Evolutionary conservation across 2,329 filamentous ascomycete genomes (phyloP), one percentile per base, ranked within the genome.

Genomic region (Waltergamsia citrina): DNA sequence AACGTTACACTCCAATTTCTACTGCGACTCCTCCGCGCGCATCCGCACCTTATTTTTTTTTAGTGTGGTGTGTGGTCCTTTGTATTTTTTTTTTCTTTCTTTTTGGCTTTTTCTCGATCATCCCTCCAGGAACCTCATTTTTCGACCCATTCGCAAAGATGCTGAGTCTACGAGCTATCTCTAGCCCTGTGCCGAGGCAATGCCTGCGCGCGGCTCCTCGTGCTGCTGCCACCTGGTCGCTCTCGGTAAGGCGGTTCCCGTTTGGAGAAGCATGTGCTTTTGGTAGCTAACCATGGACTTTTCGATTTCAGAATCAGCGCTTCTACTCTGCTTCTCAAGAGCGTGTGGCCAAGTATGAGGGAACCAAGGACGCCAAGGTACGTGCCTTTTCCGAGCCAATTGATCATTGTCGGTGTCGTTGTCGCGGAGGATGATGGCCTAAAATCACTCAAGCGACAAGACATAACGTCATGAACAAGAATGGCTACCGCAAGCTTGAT

Each of bases 311-410:
- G 69, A 63, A 62, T 57, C 59, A 63, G 57, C 65, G 77, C 57
- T 74, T 61, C 63, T 88, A 81, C 67, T 76, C 74, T 57, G 74
- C 68, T 57, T 60, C 62, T 41, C 63, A 73, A 40, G 76, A 84
- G 27, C 75, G 75, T 51, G 87, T 96, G 52, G 92, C 88, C 62
- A 85, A 92, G 69, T 98, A 95, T 71, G 81, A 85, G 54, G 92
- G 90, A 49, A 73, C 77, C 58, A 95, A 94, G 69, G 85, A 84
- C 57, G 68, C 81, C 57, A 81, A 90, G 71, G 85, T 92, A 78
- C 60, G 82, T 68, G 18, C 10, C 42, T 46, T 44, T 45, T 39
- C 12, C 33, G 12, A 14, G 26, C n/a, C 27, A 38, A 33, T 33
- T 20, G 26, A 22, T 31, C 29, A 20, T 29, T 29, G 32, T 36